These are phyloP conservation scores for Macrophomina tecta DNA, from an alignment of 2,329 filamentous ascomycete genomes.

Conservation along the genomic window DNA sequence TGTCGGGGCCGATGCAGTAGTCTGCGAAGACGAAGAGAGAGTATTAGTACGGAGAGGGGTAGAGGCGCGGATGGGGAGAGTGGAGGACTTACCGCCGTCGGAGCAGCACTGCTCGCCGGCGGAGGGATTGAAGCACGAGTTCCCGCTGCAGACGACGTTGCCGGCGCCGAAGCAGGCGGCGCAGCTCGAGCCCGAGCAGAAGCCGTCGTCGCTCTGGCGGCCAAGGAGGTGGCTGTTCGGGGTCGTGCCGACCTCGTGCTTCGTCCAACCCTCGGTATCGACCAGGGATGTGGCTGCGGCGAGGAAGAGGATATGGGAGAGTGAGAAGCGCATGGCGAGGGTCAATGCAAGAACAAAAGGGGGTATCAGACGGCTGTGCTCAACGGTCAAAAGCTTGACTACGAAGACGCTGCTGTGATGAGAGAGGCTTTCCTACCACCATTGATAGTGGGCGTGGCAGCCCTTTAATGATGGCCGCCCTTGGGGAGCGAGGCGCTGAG, in stretches of 20 bases:
- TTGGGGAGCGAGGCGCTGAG: not conserved
- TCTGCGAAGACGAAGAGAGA: not conserved
- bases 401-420: not conserved
- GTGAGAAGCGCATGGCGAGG: constrained; percentile 5
- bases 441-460: not conserved
- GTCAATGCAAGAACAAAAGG: not conserved
- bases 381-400: not conserved
- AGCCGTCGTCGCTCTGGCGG: constrained; percentile 7
- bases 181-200: constrained; percentile 5
- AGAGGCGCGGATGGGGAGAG: no score
- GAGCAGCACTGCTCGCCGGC: constrained; percentile 27
- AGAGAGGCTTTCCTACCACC: not conserved
- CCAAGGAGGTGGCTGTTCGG: not conserved
- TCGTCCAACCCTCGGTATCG: not conserved
- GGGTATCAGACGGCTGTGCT: not conserved
- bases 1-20: constrained; percentile 7
- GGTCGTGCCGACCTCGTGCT: not conserved
- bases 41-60: not conserved
- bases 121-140: constrained; percentile 26
- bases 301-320: constrained; percentile 7
- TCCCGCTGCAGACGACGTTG: constrained; percentile 19
- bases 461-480: not conserved
- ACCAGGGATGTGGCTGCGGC: constrained; percentile 6
- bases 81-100: constrained; percentile 18
- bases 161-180: constrained; percentile 23